A percentile compares a stretch with the other conserved stretches of the same genome.
These are phyloP conservation scores for Candida dajiaensis DNA, from an alignment of 805 yeast species.

Conservation along the genomic window DNA sequence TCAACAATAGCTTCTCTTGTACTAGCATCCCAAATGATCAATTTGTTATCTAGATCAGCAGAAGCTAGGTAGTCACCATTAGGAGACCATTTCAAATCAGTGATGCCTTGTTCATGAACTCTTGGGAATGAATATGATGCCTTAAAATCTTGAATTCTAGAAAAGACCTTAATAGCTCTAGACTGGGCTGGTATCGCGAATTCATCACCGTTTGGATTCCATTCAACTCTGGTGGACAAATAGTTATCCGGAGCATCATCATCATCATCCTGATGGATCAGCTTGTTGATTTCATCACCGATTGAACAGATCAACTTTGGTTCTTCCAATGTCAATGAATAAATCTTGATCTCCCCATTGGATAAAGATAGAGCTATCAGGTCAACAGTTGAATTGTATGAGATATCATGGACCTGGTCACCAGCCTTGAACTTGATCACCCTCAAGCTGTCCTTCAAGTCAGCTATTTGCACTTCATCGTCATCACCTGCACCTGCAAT, in stretches of 20 bases:
- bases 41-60: conserved; percentile 42
- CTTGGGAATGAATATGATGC: conserved; percentile 18
- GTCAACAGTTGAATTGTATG: conserved; percentile 54
- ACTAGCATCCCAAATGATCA: conserved; percentile 52
- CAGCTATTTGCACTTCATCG: conserved; percentile 46
- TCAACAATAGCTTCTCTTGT: conserved; percentile 29
- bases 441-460: conserved; percentile 25
- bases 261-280: conserved; percentile 36
- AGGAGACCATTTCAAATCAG: conserved; percentile 49
- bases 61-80: conserved; percentile 57
- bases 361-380: conserved; percentile 51
- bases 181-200: conserved; percentile 60
- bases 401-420: conserved; percentile 51
- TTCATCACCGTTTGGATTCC: conserved; percentile 68
- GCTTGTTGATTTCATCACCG: conserved; percentile 30
- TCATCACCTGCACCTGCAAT: conserved; percentile 65
- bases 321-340: conserved; percentile 42
- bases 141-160: conserved; percentile 11
- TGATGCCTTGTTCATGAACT: conserved; percentile 23
- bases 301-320: conserved; percentile 48
- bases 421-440: conserved; percentile 31
- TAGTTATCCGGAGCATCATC: conserved; percentile 32
- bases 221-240: conserved; percentile 49
- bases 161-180: conserved; percentile 39
- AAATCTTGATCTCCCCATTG: conserved; percentile 53